Conservation (phyloP, 352 stramenopile species). For the Plasmopara halstedii region DNA sequence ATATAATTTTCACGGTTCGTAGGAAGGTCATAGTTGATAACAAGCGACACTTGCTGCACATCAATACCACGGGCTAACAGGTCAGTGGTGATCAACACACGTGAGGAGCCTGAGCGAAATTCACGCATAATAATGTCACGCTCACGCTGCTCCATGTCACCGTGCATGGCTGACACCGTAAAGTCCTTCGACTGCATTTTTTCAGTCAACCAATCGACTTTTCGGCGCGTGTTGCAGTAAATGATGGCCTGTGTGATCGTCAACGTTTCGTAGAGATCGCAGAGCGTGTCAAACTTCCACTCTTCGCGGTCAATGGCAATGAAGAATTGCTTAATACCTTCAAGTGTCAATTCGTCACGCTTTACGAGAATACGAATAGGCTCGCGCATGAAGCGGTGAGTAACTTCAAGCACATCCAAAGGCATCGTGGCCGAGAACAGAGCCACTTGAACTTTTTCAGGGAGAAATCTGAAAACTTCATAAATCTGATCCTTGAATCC, state of each 20-base stretch:
- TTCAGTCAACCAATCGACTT: constrained; percentile 99
- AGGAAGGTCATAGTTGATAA: constrained; percentile 99
- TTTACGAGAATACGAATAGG: constrained; percentile 99
- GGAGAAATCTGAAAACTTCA: constrained; percentile 99
- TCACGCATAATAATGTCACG: constrained; percentile 99
- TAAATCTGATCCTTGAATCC: constrained; percentile 99
- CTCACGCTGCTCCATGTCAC: constrained; percentile 99
- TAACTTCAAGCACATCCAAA: constrained; percentile 98
- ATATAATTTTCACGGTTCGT: constrained; percentile 99
- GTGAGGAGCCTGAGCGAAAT: constrained; percentile 97
- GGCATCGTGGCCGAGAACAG: constrained; percentile 99
- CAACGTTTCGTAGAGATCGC: constrained; percentile 99
- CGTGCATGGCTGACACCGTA: constrained; percentile 99
- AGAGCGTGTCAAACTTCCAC: constrained; percentile 99
- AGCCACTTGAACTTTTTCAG: constrained; percentile 95
- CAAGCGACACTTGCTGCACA: constrained; percentile 97
- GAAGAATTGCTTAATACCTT: constrained; percentile 99
- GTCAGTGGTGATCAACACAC: constrained; percentile 99
- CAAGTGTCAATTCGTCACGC: constrained; percentile 98
- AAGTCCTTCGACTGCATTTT: constrained; percentile 99
- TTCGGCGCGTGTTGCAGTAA: constrained; percentile 99
- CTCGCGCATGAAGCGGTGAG: constrained; percentile 97
- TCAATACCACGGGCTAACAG: constrained; percentile 99
- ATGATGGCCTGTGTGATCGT: constrained; percentile 99
- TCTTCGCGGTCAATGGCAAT: constrained; percentile 98